These are phyloP conservation scores for Cruciata laevipes DNA, from an alignment of 257 asterid genomes.

Conservation along the genomic window DNA sequence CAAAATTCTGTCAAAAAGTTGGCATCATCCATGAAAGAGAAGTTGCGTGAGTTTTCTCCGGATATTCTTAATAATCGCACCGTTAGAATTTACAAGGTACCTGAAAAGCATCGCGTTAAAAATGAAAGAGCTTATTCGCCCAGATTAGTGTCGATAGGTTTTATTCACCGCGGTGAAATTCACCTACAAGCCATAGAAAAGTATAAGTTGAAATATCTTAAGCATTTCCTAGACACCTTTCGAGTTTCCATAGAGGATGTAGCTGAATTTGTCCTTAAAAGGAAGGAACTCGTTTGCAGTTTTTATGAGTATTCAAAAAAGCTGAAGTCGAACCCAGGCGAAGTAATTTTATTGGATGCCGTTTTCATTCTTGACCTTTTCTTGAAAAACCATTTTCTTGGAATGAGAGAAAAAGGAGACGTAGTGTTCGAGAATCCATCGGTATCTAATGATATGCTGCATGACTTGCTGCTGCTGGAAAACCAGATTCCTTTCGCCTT, in stretches of 20 bases:
- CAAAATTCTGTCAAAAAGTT: neutral
- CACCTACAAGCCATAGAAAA: constrained; percentile 25
- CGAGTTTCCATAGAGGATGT: constrained; percentile 8
- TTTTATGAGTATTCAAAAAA: constrained; percentile 9
- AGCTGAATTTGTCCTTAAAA: constrained; percentile 4
- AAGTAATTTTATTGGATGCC: constrained; percentile 24
- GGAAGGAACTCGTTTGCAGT: neutral
- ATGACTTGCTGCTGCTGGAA: neutral
- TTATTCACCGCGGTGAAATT: constrained; percentile 17
- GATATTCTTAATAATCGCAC: constrained; percentile 7
- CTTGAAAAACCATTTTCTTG: constrained; percentile 13
- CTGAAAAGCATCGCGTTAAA: constrained; percentile 20
- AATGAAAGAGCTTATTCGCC: constrained; percentile 25
- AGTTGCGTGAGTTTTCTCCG: neutral
- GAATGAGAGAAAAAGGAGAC: constrained; percentile 14
- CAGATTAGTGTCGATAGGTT: constrained; percentile 26
- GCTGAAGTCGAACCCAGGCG: neutral
- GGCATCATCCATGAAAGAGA: neutral
- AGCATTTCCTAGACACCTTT: constrained; percentile 19
- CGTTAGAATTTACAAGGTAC: constrained; percentile 21
- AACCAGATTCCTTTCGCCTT: neutral
- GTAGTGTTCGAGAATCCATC: neutral
- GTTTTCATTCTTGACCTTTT: constrained; percentile 22
- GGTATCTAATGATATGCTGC: neutral
- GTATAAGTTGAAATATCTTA: constrained; percentile 23